Conservation (phyloP, 345 rosid species). For the Hypericum androsaemum region DNA sequence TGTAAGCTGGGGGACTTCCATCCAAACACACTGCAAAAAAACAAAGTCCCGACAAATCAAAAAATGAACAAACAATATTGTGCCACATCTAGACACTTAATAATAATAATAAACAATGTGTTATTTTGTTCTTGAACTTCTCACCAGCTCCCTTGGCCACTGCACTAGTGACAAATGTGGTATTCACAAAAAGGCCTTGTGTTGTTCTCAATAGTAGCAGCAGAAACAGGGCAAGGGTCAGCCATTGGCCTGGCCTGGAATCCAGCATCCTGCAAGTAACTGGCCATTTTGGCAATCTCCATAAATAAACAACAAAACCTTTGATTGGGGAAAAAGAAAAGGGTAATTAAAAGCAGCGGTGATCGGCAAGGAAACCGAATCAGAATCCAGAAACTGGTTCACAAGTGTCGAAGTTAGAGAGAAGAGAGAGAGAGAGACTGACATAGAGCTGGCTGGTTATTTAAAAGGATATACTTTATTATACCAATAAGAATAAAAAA, state of each 20-base stretch:
- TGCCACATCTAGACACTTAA: neutral
- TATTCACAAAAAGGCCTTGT: conserved; percentile 41
- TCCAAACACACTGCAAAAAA: conserved; percentile 75
- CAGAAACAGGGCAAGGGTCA: conserved; percentile 27
- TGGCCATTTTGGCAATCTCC: neutral
- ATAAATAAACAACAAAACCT: neutral
- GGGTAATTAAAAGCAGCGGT: neutral
- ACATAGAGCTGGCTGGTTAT: too few relatives aligned
- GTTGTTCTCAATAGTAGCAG: conserved; percentile 30
- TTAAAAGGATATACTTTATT: too few relatives aligned
- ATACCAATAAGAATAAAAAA: neutral
- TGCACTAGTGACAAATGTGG: conserved; percentile 52
- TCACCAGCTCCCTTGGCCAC: conserved; percentile 82
- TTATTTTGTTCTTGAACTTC: neutral
- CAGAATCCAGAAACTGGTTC: too few relatives aligned
- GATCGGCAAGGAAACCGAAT: too few relatives aligned
- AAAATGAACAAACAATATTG: neutral
- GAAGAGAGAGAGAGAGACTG: too few relatives aligned
- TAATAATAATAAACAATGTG: neutral
- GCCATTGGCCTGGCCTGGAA: conserved; percentile 38
- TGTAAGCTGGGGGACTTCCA: conserved; percentile 96
- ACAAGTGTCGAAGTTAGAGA: too few relatives aligned
- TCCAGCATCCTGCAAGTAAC: conserved; percentile 47
- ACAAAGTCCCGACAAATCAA: neutral
- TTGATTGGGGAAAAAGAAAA: neutral